Base-by-base conservation (phyloP, 768 basidiomycete species). In the Tulasnella sp. region DNA sequence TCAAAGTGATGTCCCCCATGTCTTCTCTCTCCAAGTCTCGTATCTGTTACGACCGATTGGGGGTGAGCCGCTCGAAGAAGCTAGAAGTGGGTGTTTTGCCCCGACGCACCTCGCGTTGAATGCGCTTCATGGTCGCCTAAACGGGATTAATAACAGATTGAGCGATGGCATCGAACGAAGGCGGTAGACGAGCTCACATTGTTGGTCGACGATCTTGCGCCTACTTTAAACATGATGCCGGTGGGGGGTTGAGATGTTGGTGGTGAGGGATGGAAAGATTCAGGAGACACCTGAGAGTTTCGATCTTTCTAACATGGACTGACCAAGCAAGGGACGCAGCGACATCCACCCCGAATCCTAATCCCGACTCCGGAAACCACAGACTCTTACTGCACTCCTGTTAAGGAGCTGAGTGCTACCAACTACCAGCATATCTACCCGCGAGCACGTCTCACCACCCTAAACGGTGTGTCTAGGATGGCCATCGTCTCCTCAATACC, bases 1-100 rank as follows among this genome's bases (percentile, higher is more conserved):
- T 87, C 28, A 96, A 90, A 0, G 88, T 89, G 82, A 96, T 95
- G 40, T 86, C 83, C 8, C 94, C 95, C 48, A 95, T 87, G 85
- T 96, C 94, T 84, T 96, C 94, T 85, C 94, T 94, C 89, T 91
- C 89, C 46, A 93, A 86, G 86, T 96, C 94, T 8, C 90, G 89
- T 46, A 96, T 91, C 82, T 83, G 74, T 31, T 75, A 37, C 7
- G 31, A 58, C 54, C 41, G 40, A 9, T 18, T 3, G 22, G 50
- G n/a, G 22, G 22, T 72, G 40, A 82, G 42, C 31, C 24, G 79
- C n/a, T n/a, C 22, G 72, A 28, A 5, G 41, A 50, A 48, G 28
- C 40, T 80, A 76, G 69, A 48, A 50, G 31, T 22, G 12, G 28
- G 31, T 28, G 64, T 69, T 69, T 34, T 69, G 64, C 7, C 64